A percentile compares a stretch with the other conserved stretches of the same genome.
phyloP scores from a whole-genome alignment of 2,329 filamentous ascomycete genomes.

The Lizonia empirigonia region DNA sequence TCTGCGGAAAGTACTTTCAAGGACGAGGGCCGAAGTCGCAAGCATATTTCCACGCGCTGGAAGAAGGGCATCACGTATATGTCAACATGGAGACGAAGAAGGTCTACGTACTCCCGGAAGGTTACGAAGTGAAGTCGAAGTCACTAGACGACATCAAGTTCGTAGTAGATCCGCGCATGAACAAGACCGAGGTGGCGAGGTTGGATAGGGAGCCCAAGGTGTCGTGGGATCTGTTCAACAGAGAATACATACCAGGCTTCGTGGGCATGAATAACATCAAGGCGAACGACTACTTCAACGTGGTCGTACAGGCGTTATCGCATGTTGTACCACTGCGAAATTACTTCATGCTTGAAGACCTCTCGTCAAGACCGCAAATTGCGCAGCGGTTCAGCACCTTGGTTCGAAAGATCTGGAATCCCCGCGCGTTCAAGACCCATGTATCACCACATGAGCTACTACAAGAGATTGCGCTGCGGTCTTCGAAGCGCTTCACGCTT shows the following conservation, averaged over 20 bases:
- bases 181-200: conserved; percentile 76
- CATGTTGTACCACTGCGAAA: conserved; percentile 90
- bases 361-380: conserved; percentile 75
- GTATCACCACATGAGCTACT: conserved; percentile 97
- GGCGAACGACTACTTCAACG: conserved; percentile 98
- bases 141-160: conserved; percentile 98
- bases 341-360: conserved; percentile 86
- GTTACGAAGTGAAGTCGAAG: conserved; percentile 94
- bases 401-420: conserved; percentile 97
- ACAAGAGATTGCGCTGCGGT: conserved; percentile 88
- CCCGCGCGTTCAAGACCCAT: conserved; percentile 92
- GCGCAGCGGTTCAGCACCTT: conserved; percentile 87
- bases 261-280: conserved; percentile 99
- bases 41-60: conserved; percentile 96
- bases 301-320: conserved; percentile 86
- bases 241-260: conserved; percentile 89
- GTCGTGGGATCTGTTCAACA: conserved; percentile 79
- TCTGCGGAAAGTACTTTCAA: conserved; percentile 98
- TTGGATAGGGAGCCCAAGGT: conserved; percentile 71
- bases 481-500: conserved; percentile 89
- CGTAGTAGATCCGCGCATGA: conserved; percentile 89
- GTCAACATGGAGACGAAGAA: conserved; percentile 96
- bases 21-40: conserved; percentile 92
- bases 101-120: conserved; percentile 91
- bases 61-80: conserved; percentile 94